Evolutionary conservation across 2,329 filamentous ascomycete genomes (phyloP).

Genomic region (Lachnellula cervina): DNA sequence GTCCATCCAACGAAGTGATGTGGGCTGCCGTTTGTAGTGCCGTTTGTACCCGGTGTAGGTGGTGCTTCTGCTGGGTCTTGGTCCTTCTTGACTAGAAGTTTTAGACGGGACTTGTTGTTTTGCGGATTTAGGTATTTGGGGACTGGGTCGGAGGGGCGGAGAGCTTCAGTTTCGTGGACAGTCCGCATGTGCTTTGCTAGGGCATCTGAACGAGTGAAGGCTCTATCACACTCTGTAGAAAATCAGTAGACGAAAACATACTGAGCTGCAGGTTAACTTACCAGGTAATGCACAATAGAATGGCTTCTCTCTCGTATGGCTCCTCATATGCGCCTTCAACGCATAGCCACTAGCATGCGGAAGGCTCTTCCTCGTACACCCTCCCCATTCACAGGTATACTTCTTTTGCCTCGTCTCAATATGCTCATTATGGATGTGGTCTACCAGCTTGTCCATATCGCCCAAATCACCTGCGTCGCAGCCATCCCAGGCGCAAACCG

Average conservation of each 20-base stretch:
- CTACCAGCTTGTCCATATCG: constrained; percentile 77
- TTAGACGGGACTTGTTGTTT: constrained; percentile 44
- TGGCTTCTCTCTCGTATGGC: constrained; percentile 95
- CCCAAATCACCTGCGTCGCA: constrained; percentile 66
- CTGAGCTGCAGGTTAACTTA: constrained; percentile 38
- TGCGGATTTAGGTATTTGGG: constrained; percentile 58
- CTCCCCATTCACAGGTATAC: constrained; percentile 97
- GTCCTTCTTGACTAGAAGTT: constrained; percentile 53
- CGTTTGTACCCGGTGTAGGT: constrained; percentile 49
- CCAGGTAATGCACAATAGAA: constrained; percentile 95
- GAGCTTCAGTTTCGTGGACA: constrained; percentile 92
- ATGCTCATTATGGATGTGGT: constrained; percentile 87
- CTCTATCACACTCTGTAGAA: constrained; percentile 81
- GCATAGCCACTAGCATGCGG: constrained; percentile 94
- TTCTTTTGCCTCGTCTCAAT: constrained; percentile 92
- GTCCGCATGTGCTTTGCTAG: constrained; percentile 98
- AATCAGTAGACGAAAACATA: constrained; percentile 18
- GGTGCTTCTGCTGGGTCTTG: constrained; percentile 53
- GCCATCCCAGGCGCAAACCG: constrained; percentile 71
- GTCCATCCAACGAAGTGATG: constrained; percentile 27
- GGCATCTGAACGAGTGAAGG: constrained; percentile 92
- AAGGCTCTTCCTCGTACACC: constrained; percentile 82
- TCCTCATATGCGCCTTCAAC: constrained; percentile 93
- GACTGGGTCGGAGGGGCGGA: constrained; percentile 73
- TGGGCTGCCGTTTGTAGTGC: constrained; percentile 14